phyloP scores from a whole-genome alignment of 306 rosid species.

The Corylus heterophylla region DNA sequence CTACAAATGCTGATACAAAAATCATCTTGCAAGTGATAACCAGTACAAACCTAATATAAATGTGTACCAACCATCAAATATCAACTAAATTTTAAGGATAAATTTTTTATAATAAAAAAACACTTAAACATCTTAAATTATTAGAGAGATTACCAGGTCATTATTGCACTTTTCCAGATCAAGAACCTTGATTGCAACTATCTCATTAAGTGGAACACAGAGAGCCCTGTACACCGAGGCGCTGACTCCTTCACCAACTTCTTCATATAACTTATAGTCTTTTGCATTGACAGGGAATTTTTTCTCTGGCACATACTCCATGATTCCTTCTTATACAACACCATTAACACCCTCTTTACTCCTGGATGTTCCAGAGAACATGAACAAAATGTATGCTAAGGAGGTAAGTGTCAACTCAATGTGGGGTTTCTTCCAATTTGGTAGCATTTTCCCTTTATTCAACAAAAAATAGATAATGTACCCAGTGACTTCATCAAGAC shows the following conservation, averaged over 20 bases:
- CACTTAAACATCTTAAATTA: not conserved
- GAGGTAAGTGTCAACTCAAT: conserved; percentile 37
- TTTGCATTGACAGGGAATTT: conserved; percentile 73
- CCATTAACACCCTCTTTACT: conserved; percentile 32
- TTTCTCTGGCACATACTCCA: conserved; percentile 63
- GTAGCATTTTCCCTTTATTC: conserved; percentile 47
- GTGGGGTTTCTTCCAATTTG: conserved; percentile 37
- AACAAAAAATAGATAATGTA: conserved; percentile 31
- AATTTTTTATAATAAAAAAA: not conserved
- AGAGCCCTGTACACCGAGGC: conserved; percentile 92
- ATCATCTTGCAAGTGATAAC: not conserved
- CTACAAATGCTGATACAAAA: not conserved
- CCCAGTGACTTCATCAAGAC: conserved; percentile 37
- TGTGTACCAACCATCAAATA: not conserved
- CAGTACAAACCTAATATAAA: not conserved
- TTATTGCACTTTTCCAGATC: conserved; percentile 92
- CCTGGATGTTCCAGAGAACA: conserved; percentile 30
- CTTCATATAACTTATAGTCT: conserved; percentile 89
- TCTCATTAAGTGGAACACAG: conserved; percentile 81
- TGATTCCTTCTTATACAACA: conserved; percentile 56
- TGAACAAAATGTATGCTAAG: conserved; percentile 22
- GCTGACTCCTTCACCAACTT: conserved; percentile 98
- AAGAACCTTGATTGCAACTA: conserved; percentile 95
- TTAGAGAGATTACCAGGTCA: conserved; percentile 65
- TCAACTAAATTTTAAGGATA: not conserved